Conservation (phyloP, 352 stramenopile genomes). For the Globisporangium viniferum region DNA sequence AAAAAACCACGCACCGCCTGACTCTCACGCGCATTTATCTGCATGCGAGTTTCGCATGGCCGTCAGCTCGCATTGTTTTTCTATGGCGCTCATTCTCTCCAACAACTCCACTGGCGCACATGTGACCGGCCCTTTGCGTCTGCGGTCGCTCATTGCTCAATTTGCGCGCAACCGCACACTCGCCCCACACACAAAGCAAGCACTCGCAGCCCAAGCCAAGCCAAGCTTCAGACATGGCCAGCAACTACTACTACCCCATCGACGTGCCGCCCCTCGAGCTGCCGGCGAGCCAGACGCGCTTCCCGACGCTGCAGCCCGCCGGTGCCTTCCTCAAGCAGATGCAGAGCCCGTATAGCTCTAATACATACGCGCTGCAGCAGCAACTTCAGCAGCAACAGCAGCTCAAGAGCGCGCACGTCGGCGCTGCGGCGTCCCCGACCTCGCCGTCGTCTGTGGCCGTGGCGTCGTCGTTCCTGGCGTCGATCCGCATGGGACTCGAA, state of each 20-base stretch:
- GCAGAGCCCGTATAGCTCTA: conserved; percentile 6
- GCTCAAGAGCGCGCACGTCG: conserved; percentile 3
- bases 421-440: conserved; percentile 5
- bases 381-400: conserved; percentile 1
- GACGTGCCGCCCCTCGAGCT: conserved; percentile 16
- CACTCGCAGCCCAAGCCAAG: not conserved
- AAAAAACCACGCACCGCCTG: not conserved
- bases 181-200: not conserved
- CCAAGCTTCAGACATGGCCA: conserved; percentile 1
- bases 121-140: not conserved
- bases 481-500: conserved; percentile 19
- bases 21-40: not conserved
- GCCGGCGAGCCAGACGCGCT: conserved; percentile 6
- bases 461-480: conserved; percentile 18
- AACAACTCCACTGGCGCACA: not conserved
- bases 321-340: conserved; percentile 20
- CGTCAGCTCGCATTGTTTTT: not conserved
- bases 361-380: not conserved
- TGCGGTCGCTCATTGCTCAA: conserved; percentile 12
- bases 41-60: conserved; percentile 4
- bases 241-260: conserved; percentile 10
- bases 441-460: conserved; percentile 16
- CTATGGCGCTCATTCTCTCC: not conserved
- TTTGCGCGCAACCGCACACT: not conserved
- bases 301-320: conserved; percentile 18